Base-by-base conservation (phyloP, 495 filamentous ascomycete species). In the Penicillium crystallinum region DNA sequence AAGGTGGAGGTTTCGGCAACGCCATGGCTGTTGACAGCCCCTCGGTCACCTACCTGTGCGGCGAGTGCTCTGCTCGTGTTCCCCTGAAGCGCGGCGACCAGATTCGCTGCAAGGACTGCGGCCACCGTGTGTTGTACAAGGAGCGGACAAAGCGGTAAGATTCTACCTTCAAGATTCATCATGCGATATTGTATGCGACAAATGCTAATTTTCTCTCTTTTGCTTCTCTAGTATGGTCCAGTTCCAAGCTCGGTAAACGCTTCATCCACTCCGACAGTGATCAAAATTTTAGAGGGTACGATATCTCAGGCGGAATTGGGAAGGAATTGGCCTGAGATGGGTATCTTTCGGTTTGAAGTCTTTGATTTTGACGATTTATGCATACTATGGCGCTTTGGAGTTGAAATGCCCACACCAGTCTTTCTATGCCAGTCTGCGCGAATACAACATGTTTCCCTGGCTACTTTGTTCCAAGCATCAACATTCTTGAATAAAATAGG, bases 51-150 rank as follows among this genome's bases (percentile, higher is more conserved):
- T 98, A 98, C 76, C 78, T 88, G 44, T 98, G 93, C 76, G 93
- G 91, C 67, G 90, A 97, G 73, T 98, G 93, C 78, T 88, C 88
- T 50, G 73, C 81, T 47, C 85, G 87, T 52, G 89, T 96, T 18
- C 77, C 83, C 8, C 76, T 97, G 58, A 87, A 89, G 71, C 81
- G 86, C 53, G 89, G 84, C 49, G 91, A 95, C 59, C 85, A 87
- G 48, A 95, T 97, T 58, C 83, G 93, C 22, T 99, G 93, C 77
- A 89, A 91, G 72, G 90, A 92, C 70, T 99, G 93, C 67, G 95
- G 93, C 21, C 90, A 96, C 65, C 86, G 93, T 53, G 90, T 99
- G 45, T 74, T 99, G 53, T 97, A 97, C 71, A 99, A 99, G 81
- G 89, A 96, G 82, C 74, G 93, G 61, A 99, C 93, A 29, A 97